Conservation (phyloP, 1,139 yeast genomes). For the Hansenula anomala region DNA sequence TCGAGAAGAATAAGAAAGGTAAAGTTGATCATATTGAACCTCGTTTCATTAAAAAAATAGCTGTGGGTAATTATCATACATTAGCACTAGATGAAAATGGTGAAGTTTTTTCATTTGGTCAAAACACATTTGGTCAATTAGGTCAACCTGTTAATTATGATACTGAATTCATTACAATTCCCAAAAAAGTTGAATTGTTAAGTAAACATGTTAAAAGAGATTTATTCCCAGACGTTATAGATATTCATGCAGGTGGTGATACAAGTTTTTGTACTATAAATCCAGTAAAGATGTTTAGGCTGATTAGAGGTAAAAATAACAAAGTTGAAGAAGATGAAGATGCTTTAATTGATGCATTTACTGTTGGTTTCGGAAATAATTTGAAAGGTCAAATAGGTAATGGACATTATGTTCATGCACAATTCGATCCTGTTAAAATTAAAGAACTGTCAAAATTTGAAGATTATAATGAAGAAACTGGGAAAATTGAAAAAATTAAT, state of each 20-base stretch:
- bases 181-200: slow-evolving; percentile 46
- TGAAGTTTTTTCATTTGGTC: slow-evolving; percentile 78
- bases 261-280: slow-evolving; percentile 53
- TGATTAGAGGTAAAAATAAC: slow-evolving; percentile 13
- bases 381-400: slow-evolving; percentile 84
- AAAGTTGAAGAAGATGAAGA: slow-evolving; percentile 13
- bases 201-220: slow-evolving; percentile 33
- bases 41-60: slow-evolving; percentile 52
- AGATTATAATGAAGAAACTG: slow-evolving; percentile 36
- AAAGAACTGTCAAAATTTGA: slow-evolving; percentile 42
- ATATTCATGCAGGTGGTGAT: slow-evolving; percentile 64
- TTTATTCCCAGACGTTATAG: slow-evolving; percentile 38
- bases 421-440: slow-evolving; percentile 59
- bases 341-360: slow-evolving; percentile 22
- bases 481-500: slow-evolving; percentile 30
- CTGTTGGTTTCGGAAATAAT: slow-evolving; percentile 79
- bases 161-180: slow-evolving; percentile 66
- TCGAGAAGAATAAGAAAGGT: slow-evolving; percentile 28
- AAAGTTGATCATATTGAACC: slow-evolving; percentile 26
- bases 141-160: slow-evolving; percentile 66
- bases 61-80: slow-evolving; percentile 73
- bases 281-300: slow-evolving; percentile 24
- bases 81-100: slow-evolving; percentile 62
- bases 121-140: slow-evolving; percentile 75
- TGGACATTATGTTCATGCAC: slow-evolving; percentile 71